Percentiles rank a stretch among this genome's conserved stretches.
Evolutionary conservation across 805 yeast genomes (phyloP).

Genomic region (Kuraishia molischiana): DNA sequence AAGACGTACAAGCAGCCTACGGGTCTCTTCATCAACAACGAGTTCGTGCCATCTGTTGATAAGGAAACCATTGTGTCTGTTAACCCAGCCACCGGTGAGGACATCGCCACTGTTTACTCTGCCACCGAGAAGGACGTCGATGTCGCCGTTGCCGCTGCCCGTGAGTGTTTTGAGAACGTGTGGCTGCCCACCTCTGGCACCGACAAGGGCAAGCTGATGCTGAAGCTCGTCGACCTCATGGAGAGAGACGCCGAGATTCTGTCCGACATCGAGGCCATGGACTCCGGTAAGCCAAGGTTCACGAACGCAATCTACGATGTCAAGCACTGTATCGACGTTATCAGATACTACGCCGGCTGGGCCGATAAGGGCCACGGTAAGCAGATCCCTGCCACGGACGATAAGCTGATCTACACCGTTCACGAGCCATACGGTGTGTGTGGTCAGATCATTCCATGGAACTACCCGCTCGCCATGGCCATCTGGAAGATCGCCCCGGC

Average conservation of each 20-base stretch:
- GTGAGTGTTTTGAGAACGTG: constrained; percentile 28
- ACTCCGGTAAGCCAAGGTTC: constrained; percentile 43
- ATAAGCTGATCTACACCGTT: constrained; percentile 54
- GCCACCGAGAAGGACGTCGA: constrained; percentile 39
- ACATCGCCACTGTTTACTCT: constrained; percentile 34
- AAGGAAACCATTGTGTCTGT: constrained; percentile 30
- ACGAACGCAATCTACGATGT: constrained; percentile 40
- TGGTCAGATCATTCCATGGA: constrained; percentile 68
- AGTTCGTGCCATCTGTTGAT: constrained; percentile 29
- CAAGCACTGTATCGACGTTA: constrained; percentile 31
- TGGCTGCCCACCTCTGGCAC: constrained; percentile 38
- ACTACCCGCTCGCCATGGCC: constrained; percentile 62
- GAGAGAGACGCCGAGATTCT: constrained; percentile 38
- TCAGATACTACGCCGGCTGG: constrained; percentile 53
- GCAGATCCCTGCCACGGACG: constrained; percentile 25
- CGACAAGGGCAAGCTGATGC: constrained; percentile 29
- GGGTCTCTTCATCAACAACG: constrained; percentile 55
- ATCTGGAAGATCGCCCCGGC: constrained; percentile 83
- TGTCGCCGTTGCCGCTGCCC: constrained; percentile 39
- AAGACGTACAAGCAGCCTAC: constrained; percentile 41
- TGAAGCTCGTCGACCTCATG: constrained; percentile 39
- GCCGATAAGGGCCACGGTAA: constrained; percentile 45
- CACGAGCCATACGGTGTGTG: constrained; percentile 64
- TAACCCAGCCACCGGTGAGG: constrained; percentile 40
- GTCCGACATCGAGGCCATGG: constrained; percentile 38